Base-by-base conservation (phyloP, 2,329 filamentous ascomycete genomes). In the Fusarium vanettenii region DNA sequence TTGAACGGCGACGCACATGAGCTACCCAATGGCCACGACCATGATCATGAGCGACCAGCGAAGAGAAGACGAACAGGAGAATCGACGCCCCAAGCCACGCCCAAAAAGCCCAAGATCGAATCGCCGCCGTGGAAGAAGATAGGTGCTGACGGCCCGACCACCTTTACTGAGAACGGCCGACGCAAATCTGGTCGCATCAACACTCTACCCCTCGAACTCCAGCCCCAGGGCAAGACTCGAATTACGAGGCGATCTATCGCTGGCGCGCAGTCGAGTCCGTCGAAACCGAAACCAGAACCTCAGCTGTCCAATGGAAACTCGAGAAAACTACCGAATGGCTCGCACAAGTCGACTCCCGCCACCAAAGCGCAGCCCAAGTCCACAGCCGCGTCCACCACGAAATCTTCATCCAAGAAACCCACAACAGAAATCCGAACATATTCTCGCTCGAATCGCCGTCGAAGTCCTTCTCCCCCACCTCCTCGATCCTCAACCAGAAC, bases 101-200 rank as follows among this genome's bases (percentile, higher is more conserved):
- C 70, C 9, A 76, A 69, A 86, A 92, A 84, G 69, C 70, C 73
- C 0, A 85, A 85, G 65, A 85, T 86, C 63, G 87, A 89, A 70
- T 98, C 96, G 73, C 97, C 97, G 75, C 97, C 97, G 25, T 99
- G 97, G 97, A 98, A 97, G 86, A 94, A 91, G 79, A 89, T 94
- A 72, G 89, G 89, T 69, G 94, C 93, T 45, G 94, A 97, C 31
- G 97, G 97, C 0, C 97, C 97, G 25, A 97, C 96, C 5, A 93
- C 94, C 1, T 95, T 97, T 81, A 89, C 93, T 55, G 90, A 89
- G 85, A 93, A 89, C 89, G 94, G 94, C 59, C 89, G 89, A 73
- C 88, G 91, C 70, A 92, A 91, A 79, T 93, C 91, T 25, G 90
- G 90, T 45, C 88, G 91, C 70, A 90, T 91, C 78, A 92, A 93